A percentile compares a stretch with the other conserved stretches of the same genome.
Conservation (phyloP, 495 filamentous ascomycete species). For the Cairneyella variabilis region DNA sequence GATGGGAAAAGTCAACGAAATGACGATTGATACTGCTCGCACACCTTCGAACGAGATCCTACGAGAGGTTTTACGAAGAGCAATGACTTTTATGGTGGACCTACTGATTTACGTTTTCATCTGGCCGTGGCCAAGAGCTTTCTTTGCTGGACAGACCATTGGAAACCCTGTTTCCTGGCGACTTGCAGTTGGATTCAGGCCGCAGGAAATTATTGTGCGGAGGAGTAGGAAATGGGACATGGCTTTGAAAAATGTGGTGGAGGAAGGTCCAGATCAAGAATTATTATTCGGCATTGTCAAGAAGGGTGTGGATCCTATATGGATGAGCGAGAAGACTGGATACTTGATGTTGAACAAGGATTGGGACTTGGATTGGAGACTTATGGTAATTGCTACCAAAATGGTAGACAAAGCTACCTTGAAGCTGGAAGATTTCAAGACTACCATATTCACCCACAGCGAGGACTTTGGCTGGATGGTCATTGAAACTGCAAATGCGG, state of each 20-base stretch:
- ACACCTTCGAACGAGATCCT: slow-evolving; percentile 47
- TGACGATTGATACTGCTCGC: slow-evolving; percentile 50
- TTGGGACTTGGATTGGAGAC: slow-evolving; percentile 77
- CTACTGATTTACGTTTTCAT: slow-evolving; percentile 65
- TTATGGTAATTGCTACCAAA: slow-evolving; percentile 64
- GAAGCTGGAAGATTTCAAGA: slow-evolving; percentile 55
- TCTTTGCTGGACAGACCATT: slow-evolving; percentile 51
- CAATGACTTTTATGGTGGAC: slow-evolving; percentile 61
- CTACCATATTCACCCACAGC: slow-evolving; percentile 60
- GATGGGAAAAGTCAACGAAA: slow-evolving; percentile 57
- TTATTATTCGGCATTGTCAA: slow-evolving; percentile 33
- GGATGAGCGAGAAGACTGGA: slow-evolving; percentile 66
- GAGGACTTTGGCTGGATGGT: slow-evolving; percentile 64
- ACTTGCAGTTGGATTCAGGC: slow-evolving; percentile 61
- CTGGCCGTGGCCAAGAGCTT: slow-evolving; percentile 71
- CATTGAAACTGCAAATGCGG: slow-evolving; percentile 43
- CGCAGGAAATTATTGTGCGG: slow-evolving; percentile 71
- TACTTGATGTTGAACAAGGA: slow-evolving; percentile 72
- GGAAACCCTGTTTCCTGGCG: slow-evolving; percentile 63
- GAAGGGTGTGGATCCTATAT: slow-evolving; percentile 55
- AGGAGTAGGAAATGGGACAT: slow-evolving; percentile 57
- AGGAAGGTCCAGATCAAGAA: slow-evolving; percentile 19
- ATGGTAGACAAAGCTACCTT: slow-evolving; percentile 58
- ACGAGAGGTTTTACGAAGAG: slow-evolving; percentile 47
- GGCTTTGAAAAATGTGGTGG: slow-evolving; percentile 30